Conservation (phyloP, 164 flowering plant species). For the Magnolia kwangsiensis region DNA sequence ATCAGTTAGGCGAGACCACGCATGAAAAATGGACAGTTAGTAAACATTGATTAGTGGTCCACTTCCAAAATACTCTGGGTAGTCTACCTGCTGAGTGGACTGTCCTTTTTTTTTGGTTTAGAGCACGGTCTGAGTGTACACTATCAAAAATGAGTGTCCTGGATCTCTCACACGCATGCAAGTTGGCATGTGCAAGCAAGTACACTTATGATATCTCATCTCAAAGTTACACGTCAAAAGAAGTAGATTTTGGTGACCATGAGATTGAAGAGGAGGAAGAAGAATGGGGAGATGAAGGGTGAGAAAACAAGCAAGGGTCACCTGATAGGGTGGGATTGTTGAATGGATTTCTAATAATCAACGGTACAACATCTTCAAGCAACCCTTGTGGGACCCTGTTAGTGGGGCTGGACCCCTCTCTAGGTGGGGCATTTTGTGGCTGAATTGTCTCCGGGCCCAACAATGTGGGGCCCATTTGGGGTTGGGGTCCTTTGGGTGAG, state of each 20-base stretch:
- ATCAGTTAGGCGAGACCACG: too few relatives aligned
- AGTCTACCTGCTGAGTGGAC: too few relatives aligned
- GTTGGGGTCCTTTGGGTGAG: constrained; percentile 3
- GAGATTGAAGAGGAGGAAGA: constrained; percentile 20
- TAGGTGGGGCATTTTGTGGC: constrained; percentile 5
- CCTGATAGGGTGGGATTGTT: constrained; percentile 19
- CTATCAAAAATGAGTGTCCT: too few relatives aligned
- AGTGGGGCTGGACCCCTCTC: not conserved
- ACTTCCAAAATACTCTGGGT: too few relatives aligned
- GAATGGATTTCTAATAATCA: constrained; percentile 52
- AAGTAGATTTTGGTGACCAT: constrained; percentile 20
- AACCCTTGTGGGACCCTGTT: constrained; percentile 45
- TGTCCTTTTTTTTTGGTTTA: too few relatives aligned
- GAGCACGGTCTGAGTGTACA: too few relatives aligned
- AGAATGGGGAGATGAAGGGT: constrained; percentile 22
- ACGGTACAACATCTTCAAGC: constrained; percentile 87
- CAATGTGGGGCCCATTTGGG: not conserved
- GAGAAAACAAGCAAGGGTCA: constrained; percentile 13
- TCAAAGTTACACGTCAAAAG: constrained; percentile 6
- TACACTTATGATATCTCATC: too few relatives aligned
- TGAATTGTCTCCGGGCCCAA: not conserved
- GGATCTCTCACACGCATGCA: too few relatives aligned
- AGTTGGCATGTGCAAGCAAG: too few relatives aligned
- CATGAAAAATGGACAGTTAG: too few relatives aligned
- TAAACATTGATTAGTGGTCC: too few relatives aligned